A percentile compares a stretch with the other conserved stretches of the same genome.
Conservation (phyloP, 2,329 filamentous ascomycete genomes). For the Phyllosticta capitalensis region DNA sequence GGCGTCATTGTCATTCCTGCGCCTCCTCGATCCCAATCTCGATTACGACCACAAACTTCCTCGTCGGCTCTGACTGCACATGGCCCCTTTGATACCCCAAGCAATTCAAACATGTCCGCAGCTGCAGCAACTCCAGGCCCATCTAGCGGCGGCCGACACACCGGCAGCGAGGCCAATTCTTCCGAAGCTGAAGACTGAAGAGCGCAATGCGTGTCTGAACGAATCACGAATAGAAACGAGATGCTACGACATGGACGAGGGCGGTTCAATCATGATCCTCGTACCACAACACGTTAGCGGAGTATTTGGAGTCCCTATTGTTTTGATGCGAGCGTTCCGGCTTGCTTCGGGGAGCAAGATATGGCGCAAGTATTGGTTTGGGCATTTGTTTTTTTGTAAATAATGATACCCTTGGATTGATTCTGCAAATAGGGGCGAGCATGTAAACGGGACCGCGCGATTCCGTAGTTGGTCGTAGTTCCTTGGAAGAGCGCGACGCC, state of each 20-base stretch:
- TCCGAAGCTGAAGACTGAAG: background rate
- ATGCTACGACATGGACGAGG: background rate
- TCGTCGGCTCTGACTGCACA: background rate
- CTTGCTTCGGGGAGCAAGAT: background rate
- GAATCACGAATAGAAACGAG: background rate
- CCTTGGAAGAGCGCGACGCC: background rate
- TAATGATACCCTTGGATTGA: background rate
- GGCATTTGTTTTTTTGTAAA: background rate
- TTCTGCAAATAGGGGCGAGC: background rate
- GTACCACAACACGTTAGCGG: background rate
- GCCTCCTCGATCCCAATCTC: background rate
- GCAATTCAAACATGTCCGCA: background rate
- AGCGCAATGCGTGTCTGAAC: background rate
- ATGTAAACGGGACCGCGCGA: background rate
- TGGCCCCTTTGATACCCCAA: background rate
- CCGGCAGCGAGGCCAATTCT: background rate
- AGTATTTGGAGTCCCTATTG: background rate
- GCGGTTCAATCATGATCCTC: background rate
- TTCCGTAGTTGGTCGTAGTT: background rate
- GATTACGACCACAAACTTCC: background rate
- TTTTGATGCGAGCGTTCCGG: background rate
- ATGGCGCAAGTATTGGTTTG: background rate
- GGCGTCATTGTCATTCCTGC: background rate
- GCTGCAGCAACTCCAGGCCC: background rate
- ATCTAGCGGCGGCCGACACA: background rate